Evolutionary conservation across 768 basidiomycete genomes (phyloP), one percentile per base, ranked within the genome.

Genomic region (Pleurotus eryngii): DNA sequence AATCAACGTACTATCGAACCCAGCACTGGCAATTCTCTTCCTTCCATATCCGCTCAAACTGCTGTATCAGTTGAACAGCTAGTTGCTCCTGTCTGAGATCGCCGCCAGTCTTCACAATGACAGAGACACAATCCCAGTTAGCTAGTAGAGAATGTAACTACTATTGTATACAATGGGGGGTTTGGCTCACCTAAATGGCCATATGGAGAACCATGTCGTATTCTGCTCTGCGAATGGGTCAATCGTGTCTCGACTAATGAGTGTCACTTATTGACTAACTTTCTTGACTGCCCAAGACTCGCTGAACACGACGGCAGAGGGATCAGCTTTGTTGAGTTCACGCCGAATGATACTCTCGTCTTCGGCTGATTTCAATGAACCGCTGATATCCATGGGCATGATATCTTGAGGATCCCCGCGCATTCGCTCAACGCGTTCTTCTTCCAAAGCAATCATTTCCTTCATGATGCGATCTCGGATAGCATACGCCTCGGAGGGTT

Each of bases 31-130:
- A 93, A 22, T 85, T 89, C 72, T 98, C 95, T 63, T 98, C 96
- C 64, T 86, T 86, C 94, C 94, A 99, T 66, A 99, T 97, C 58
- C 82, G 78, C 65, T 91, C 89, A 65, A 99, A 98, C 65, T 95
- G 90, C 60, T 83, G 89, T 56, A 99, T 94, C 9, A 99, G 83
- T 64, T 97, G 94, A 4, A 96, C 92, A 3, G 97, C 97, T 20
- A 99, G 80, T 71, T 99, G 97, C 68, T 99, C 97, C 73, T 99
- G 97, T 45, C 97, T 85, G 55, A 99, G 70, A 70, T 99, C 97
- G 35, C 89, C 95, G 2, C 96, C 96, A 4, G 95, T 98, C 74
- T 99, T 99, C 68, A 99, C 95, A 59, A 99, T 99, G 40, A 98
- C 94, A 6, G 95, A 96, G 45, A 97, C 82, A 63, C 95, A 95